Evolutionary conservation across 345 rosid genomes (phyloP).

Genomic region (Salix brachista): DNA sequence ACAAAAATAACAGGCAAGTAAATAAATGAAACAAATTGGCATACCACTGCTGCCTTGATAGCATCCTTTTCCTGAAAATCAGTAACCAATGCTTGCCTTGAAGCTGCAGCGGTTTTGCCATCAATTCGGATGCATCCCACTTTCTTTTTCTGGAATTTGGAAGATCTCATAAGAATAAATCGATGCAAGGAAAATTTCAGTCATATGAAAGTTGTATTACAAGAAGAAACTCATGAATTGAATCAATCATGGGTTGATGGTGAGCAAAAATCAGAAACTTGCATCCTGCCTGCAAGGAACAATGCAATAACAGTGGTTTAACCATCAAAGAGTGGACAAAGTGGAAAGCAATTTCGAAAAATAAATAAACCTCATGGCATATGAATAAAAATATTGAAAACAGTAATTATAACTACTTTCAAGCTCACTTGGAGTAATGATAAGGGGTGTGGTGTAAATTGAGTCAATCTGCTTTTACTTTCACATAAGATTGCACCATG

Average conservation of each 20-base stretch:
- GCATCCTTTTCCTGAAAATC: slow-evolving; percentile 84
- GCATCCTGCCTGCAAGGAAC: slow-evolving; percentile 80
- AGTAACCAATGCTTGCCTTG: slow-evolving; percentile 71
- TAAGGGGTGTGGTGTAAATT: background rate
- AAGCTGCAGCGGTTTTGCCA: slow-evolving; percentile 69
- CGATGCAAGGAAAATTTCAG: slow-evolving; percentile 14
- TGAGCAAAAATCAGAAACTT: slow-evolving; percentile 92
- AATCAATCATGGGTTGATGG: slow-evolving; percentile 80
- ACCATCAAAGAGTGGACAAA: background rate
- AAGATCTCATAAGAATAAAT: slow-evolving; percentile 17
- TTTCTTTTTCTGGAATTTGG: slow-evolving; percentile 75
- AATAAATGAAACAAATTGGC: slow-evolving; percentile 5
- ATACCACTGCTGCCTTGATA: slow-evolving; percentile 82
- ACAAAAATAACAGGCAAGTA: background rate
- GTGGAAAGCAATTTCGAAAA: background rate
- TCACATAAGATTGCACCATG: background rate
- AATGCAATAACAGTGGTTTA: background rate
- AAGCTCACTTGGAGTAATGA: background rate
- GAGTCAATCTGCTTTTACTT: background rate
- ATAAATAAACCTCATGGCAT: background rate
- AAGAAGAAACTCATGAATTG: slow-evolving; percentile 66
- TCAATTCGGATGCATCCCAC: slow-evolving; percentile 84
- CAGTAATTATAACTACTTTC: background rate
- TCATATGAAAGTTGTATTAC: slow-evolving; percentile 45
- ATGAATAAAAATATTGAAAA: background rate